phyloP scores from a whole-genome alignment of 495 filamentous ascomycete species.

The Trichoderma gamsii region DNA sequence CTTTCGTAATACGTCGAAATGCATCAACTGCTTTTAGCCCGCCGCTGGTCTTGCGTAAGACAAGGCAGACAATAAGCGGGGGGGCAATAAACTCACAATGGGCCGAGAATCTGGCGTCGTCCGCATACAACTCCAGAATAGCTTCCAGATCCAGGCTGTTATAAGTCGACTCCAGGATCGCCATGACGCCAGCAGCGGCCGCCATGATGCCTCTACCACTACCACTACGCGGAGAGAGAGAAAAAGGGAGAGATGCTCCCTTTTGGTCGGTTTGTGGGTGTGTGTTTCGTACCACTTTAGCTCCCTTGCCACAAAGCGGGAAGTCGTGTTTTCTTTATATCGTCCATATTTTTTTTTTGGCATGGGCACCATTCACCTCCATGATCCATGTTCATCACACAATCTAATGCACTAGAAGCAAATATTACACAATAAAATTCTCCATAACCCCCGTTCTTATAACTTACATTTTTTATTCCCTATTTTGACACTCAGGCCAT shows the following conservation, averaged over 20 bases:
- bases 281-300: neutral
- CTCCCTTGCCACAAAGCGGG: neutral
- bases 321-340: neutral
- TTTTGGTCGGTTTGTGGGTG: neutral
- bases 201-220: slow-evolving; percentile 2
- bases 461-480: too few relatives aligned
- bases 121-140: slow-evolving; percentile 5
- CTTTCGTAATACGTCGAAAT: neutral
- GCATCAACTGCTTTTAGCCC: neutral
- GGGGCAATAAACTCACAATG: neutral
- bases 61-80: neutral
- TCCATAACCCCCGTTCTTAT: too few relatives aligned
- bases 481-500: too few relatives aligned
- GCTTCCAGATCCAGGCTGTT: slow-evolving; percentile 1
- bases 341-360: neutral
- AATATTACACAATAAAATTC: too few relatives aligned
- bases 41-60: neutral
- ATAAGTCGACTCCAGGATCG: slow-evolving; percentile 1
- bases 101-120: slow-evolving; percentile 6
- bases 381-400: neutral
- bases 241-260: neutral
- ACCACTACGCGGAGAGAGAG: neutral
- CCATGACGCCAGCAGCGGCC: neutral
- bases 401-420: too few relatives aligned
- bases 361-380: neutral